Evolutionary conservation across 768 basidiomycete genomes (phyloP).

Genomic region (Xerocomus potaroensis): DNA sequence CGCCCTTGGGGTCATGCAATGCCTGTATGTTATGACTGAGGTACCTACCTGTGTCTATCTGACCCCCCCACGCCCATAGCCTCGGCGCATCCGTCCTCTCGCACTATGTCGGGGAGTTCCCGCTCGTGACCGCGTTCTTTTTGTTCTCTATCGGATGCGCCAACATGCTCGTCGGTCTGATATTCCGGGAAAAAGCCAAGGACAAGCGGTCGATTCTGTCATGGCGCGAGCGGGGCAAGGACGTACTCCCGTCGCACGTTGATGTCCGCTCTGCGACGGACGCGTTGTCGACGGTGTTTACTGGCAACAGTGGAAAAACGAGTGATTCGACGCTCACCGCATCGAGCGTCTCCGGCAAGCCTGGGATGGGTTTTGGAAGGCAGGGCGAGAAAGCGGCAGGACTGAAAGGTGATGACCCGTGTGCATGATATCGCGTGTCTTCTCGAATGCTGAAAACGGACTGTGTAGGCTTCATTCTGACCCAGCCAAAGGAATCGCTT

Average conservation of each 20-base stretch:
- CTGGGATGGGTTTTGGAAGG: conserved; percentile 71
- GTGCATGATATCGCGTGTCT: background rate
- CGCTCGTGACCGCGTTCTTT: conserved; percentile 84
- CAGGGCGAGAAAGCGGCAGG: conserved; percentile 78
- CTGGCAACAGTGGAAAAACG: conserved; percentile 6
- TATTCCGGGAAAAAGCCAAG: conserved; percentile 70
- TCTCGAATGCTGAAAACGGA: background rate
- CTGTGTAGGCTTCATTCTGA: conserved; percentile 50
- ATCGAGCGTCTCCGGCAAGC: conserved; percentile 28
- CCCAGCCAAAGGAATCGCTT: conserved; percentile 54
- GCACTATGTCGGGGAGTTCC: conserved; percentile 77
- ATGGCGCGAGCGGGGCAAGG: conserved; percentile 59
- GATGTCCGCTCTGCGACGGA: conserved; percentile 21
- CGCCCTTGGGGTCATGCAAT: conserved; percentile 82
- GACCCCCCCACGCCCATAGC: conserved; percentile 25
- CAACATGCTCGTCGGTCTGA: conserved; percentile 77
- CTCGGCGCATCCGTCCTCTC: conserved; percentile 69
- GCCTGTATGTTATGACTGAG: conserved; percentile 50
- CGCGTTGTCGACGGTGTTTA: conserved; percentile 9
- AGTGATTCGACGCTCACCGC: conserved; percentile 1
- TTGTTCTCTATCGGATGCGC: conserved; percentile 78
- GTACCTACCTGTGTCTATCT: background rate
- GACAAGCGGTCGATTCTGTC: conserved; percentile 59
- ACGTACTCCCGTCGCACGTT: conserved; percentile 47
- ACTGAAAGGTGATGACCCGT: conserved; percentile 50